Evolutionary conservation across 2,329 filamentous ascomycete species (phyloP).

Genomic region (Pseudogymnoascus sp.): DNA sequence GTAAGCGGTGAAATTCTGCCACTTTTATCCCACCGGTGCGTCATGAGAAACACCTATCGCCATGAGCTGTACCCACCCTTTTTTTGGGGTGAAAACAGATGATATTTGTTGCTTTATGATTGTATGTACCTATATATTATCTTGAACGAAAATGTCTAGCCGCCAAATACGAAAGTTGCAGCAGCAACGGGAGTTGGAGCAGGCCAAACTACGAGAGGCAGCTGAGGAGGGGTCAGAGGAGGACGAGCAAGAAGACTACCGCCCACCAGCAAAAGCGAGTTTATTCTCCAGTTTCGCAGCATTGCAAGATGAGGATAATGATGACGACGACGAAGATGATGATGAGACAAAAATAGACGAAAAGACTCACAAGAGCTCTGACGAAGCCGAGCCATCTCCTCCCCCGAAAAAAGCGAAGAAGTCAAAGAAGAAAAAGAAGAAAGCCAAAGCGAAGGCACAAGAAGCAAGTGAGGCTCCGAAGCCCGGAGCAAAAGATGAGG

Average conservation of each 20-base stretch:
- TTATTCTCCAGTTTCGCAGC: slow-evolving; percentile 47
- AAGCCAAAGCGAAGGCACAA: slow-evolving; percentile 30
- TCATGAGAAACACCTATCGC: slow-evolving; percentile 3
- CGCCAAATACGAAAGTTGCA: slow-evolving; percentile 30
- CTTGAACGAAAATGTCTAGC: slow-evolving; percentile 25
- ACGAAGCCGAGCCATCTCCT: slow-evolving; percentile 29
- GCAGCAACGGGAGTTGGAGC: slow-evolving; percentile 28
- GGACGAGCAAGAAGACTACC: slow-evolving; percentile 24
- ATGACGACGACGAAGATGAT: slow-evolving; percentile 27
- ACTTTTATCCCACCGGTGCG: background rate
- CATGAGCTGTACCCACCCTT: background rate
- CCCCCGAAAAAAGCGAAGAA: slow-evolving; percentile 46
- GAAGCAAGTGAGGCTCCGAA: slow-evolving; percentile 22
- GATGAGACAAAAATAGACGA: slow-evolving; percentile 28
- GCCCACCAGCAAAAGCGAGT: slow-evolving; percentile 38
- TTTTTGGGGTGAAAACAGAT: background rate
- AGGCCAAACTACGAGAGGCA: slow-evolving; percentile 18
- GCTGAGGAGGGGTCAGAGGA: slow-evolving; percentile 19
- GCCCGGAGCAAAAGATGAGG: slow-evolving; percentile 24
- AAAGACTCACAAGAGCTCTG: slow-evolving; percentile 19
- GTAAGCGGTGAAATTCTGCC: background rate
- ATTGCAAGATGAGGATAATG: slow-evolving; percentile 33
- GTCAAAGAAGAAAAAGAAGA: slow-evolving; percentile 53
- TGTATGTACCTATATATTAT: background rate
- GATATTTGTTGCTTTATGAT: background rate